These are phyloP conservation scores for Amphibolis antarctica DNA, from an alignment of 106 monocot species.

Conservation along the genomic window DNA sequence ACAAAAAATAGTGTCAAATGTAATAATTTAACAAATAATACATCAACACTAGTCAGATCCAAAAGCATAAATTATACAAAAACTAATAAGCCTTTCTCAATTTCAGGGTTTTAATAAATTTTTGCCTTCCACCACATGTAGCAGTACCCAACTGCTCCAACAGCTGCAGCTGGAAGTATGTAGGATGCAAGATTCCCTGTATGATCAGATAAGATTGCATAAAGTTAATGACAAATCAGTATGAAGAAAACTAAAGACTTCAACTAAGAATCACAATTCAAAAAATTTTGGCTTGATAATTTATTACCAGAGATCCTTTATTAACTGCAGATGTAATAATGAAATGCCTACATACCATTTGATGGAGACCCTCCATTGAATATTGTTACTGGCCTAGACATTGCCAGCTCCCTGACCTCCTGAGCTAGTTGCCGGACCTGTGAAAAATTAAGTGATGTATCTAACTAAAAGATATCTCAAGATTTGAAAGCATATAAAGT, in stretches of 20 bases:
- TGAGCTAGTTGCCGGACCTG: slow-evolving; percentile 72
- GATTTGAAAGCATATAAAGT: neutral
- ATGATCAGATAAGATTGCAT: neutral
- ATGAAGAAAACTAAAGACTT: too few relatives aligned
- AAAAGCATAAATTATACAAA: neutral
- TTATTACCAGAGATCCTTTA: neutral
- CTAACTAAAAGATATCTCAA: neutral
- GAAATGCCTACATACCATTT: slow-evolving; percentile 31
- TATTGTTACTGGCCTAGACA: slow-evolving; percentile 64
- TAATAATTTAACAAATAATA: neutral
- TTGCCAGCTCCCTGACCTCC: slow-evolving; percentile 72
- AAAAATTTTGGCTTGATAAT: neutral
- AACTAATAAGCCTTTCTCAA: neutral
- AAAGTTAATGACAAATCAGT: too few relatives aligned
- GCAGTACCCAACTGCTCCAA: slow-evolving; percentile 90
- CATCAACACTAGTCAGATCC: neutral
- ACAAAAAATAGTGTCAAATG: too few relatives aligned
- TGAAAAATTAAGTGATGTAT: neutral
- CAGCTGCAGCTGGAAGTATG: slow-evolving; percentile 74
- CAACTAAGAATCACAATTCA: too few relatives aligned
- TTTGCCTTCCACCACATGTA: slow-evolving; percentile 98
- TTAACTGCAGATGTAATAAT: neutral
- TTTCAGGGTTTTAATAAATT: neutral
- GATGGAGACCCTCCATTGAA: slow-evolving; percentile 45
- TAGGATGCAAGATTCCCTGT: slow-evolving; percentile 52